Evolutionary conservation across 1,284 basidiomycete genomes (phyloP), one percentile per base, ranked within the genome.

Genomic region (Neonothopanus nambi): DNA sequence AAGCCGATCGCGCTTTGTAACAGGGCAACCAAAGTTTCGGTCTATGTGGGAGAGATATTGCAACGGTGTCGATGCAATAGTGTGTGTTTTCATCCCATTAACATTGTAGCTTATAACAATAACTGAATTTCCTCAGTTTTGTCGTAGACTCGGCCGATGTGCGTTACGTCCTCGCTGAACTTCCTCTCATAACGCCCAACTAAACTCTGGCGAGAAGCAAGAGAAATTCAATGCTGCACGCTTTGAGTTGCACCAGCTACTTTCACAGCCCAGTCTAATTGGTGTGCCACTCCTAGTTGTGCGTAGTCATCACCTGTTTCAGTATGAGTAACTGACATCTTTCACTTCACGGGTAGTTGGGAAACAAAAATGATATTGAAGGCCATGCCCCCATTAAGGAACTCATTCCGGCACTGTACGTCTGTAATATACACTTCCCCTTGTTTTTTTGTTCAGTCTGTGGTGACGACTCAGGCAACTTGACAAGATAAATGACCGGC

Each of bases 1-100:
- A 39, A 48, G 23, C 21, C 43, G 40, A 26, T 57, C 26, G 35
- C 13, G 60, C 38, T 23, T 13, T 48, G 46, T 20, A 35, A 30
- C 62, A 78, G 95, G 95, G 15, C 95, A 98, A 75, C 91, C 95
- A 1, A 90, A 94, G 65, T 99, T 98, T 65, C 84, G 95, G 24
- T 87, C 85, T 38, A 91, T 91, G 84, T 93, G 93, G 96, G 94
- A 97, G 71, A 78, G 96, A 39, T 99, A 98, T 69, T 97, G 95
- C 69, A 84, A 89, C 55, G 95, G 95, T 9, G 93, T 95, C 0
- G 91, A 95, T 63, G 95, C 95, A 7, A 90, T 99, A 43, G 84
- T 98, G 87, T 98, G 70, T 66, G 93, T 78, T 2, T 3, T 20
- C 13, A 39, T 26, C 41, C 23, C n/a, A n/a, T n/a, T n/a, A n/a